These are phyloP conservation scores for Graphilbum sp. DNA, from an alignment of 2,329 filamentous ascomycete genomes.

Conservation along the genomic window DNA sequence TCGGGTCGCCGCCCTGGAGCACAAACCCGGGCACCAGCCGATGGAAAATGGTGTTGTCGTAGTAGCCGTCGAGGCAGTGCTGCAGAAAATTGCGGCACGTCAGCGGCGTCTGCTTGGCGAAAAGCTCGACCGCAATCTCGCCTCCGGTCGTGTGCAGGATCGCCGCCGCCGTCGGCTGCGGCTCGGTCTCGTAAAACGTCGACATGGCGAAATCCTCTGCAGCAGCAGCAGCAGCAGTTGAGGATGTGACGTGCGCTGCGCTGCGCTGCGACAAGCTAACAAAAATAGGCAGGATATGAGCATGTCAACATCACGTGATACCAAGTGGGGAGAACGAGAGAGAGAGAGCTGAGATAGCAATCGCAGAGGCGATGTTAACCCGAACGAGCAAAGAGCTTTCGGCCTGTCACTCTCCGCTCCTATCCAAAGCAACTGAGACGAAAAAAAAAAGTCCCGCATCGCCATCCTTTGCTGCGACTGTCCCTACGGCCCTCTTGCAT, in stretches of 20 bases:
- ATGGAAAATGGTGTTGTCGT: conserved; percentile 86
- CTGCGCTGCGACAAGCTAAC: neutral
- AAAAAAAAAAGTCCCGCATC: conserved; percentile 5
- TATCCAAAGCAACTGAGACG: neutral
- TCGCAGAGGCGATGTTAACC: neutral
- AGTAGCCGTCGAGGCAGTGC: conserved; percentile 88
- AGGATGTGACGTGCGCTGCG: neutral
- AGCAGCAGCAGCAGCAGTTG: no score
- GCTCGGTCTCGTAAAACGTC: conserved; percentile 83
- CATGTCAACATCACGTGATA: neutral
- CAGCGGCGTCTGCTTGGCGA: conserved; percentile 84
- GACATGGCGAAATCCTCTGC: no score
- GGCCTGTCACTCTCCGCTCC: neutral
- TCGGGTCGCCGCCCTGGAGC: conserved; percentile 86
- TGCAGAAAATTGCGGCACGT: conserved; percentile 93
- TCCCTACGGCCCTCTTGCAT: neutral
- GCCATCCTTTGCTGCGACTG: neutral
- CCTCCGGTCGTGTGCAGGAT: conserved; percentile 81
- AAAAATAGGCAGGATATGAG: neutral
- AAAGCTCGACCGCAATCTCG: conserved; percentile 81
- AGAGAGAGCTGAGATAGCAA: no score
- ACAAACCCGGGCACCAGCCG: conserved; percentile 85
- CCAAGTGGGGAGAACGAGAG: no score
- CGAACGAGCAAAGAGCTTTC: conserved; percentile 3
- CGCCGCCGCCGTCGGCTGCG: conserved; percentile 81